phyloP scores from a whole-genome alignment of 2,329 filamentous ascomycete species.

The Rutstroemia sydowiana region DNA sequence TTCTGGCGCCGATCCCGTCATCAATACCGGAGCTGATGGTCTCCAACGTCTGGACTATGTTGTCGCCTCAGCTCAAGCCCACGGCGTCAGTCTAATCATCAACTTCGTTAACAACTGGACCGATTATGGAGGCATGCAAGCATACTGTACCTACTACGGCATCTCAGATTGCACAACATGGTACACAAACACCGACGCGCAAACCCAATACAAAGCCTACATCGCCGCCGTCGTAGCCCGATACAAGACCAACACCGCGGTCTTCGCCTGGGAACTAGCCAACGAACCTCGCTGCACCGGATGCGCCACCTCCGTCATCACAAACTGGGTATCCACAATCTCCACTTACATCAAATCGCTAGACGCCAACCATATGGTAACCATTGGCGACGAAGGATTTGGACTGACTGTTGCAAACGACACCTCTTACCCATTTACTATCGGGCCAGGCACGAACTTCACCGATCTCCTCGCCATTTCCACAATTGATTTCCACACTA shows the following conservation, averaged over 20 bases:
- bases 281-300: slow-evolving; percentile 62
- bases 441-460: slow-evolving; percentile 39
- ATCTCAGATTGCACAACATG: slow-evolving; percentile 39
- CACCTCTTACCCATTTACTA: slow-evolving; percentile 37
- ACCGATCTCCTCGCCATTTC: slow-evolving; percentile 38
- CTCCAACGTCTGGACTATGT: slow-evolving; percentile 59
- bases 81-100: slow-evolving; percentile 56
- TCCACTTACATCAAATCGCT: slow-evolving; percentile 58
- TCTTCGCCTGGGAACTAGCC: slow-evolving; percentile 63
- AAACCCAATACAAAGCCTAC: slow-evolving; percentile 52
- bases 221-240: slow-evolving; percentile 51
- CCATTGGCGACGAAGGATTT: slow-evolving; percentile 58
- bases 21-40: slow-evolving; percentile 57
- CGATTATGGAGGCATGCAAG: slow-evolving; percentile 58
- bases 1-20: slow-evolving; percentile 42
- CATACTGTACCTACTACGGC: slow-evolving; percentile 49
- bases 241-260: slow-evolving; percentile 50
- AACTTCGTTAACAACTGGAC: slow-evolving; percentile 64
- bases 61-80: slow-evolving; percentile 49
- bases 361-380: slow-evolving; percentile 54
- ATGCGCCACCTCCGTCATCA: slow-evolving; percentile 51
- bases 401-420: slow-evolving; percentile 30
- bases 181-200: slow-evolving; percentile 47
- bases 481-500: slow-evolving; percentile 43
- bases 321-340: slow-evolving; percentile 50